Percentiles rank a stretch among this genome's conserved stretches.
phyloP scores from a whole-genome alignment of 805 yeast genomes.

The Groenewaldozyma tartarivorans region DNA sequence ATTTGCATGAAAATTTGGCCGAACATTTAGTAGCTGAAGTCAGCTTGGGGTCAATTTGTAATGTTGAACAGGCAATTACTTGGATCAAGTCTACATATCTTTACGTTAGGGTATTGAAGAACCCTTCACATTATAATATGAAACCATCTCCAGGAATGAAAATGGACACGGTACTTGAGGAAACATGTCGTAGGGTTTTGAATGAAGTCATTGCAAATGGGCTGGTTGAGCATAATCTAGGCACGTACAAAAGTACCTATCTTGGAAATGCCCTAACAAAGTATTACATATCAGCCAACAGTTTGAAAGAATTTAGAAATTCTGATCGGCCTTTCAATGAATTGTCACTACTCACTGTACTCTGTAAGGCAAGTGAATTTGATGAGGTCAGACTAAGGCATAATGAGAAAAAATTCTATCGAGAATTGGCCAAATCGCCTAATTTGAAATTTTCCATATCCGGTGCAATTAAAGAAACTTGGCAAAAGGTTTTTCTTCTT shows the following conservation, averaged over 20 bases:
- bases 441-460: not conserved
- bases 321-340: not conserved
- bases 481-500: not conserved
- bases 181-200: not conserved
- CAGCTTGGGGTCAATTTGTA: not conserved
- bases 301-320: not conserved
- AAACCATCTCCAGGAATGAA: conserved; percentile 36
- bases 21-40: conserved; percentile 37
- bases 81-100: conserved; percentile 78
- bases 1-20: conserved; percentile 55
- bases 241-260: not conserved
- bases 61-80: conserved; percentile 35
- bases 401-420: not conserved
- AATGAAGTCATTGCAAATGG: not conserved
- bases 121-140: conserved; percentile 69
- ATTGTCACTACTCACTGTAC: not conserved
- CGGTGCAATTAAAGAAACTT: not conserved
- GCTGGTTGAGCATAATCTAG: not conserved
- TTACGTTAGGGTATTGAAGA: conserved; percentile 61
- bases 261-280: not conserved
- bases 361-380: not conserved
- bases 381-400: not conserved
- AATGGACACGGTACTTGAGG: not conserved
- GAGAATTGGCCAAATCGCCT: not conserved
- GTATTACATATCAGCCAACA: not conserved